Percentiles rank a stretch among this genome's conserved stretches.
Evolutionary conservation across 257 asterid genomes (phyloP).

Genomic region (Scutellaria barbata): DNA sequence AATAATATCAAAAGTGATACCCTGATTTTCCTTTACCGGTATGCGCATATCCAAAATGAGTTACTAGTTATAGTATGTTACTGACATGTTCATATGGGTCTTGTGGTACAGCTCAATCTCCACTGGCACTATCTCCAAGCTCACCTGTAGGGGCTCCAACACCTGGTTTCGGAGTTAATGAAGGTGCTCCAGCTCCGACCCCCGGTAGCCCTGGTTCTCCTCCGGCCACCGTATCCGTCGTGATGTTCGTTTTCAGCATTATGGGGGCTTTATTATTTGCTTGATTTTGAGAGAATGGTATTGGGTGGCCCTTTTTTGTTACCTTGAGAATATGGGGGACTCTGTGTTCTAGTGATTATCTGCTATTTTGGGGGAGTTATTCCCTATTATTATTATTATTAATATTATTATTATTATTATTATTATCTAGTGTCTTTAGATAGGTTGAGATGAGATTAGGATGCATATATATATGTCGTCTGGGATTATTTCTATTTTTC

Average conservation of each 20-base stretch:
- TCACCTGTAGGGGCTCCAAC: constrained; percentile 46
- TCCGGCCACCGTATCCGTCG: constrained; percentile 36
- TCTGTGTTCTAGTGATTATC: no score
- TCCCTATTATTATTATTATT: neutral
- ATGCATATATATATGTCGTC: constrained; percentile 28
- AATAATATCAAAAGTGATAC: no score
- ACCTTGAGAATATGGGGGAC: neutral
- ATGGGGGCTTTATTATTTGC: constrained; percentile 30
- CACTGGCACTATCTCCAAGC: constrained; percentile 54
- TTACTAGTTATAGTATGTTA: neutral
- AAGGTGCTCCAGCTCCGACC: constrained; percentile 51
- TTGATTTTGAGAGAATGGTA: constrained; percentile 44
- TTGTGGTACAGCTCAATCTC: constrained; percentile 55
- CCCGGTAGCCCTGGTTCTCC: constrained; percentile 50
- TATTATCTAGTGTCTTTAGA: constrained; percentile 23
- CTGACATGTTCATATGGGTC: neutral
- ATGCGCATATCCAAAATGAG: no score
- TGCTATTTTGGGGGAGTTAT: neutral
- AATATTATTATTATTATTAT: no score
- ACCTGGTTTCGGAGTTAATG: constrained; percentile 35
- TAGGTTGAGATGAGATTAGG: constrained; percentile 9
- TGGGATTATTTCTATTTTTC: constrained; percentile 9
- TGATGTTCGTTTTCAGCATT: constrained; percentile 20
- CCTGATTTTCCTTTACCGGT: no score
- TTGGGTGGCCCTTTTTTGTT: neutral